Evolutionary conservation across 805 yeast genomes (phyloP), one percentile per base, ranked within the genome.

Genomic region (Schwanniomyces vanrijiae): DNA sequence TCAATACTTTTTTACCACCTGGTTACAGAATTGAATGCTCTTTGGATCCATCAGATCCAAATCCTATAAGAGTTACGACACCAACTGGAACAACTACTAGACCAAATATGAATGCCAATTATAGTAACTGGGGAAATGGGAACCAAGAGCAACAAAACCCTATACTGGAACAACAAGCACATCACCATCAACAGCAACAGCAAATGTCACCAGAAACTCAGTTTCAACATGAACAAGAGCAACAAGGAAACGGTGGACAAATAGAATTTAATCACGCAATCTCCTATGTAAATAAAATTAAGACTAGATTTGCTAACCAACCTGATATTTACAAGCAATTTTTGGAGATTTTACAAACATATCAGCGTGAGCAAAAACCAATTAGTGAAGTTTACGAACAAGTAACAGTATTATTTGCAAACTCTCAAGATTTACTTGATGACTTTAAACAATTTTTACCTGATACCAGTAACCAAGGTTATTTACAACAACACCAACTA

Each of bases 261-360:
- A 92, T 90, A 14, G 98, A 94, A 69, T 92, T 94, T 74, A 91
- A 92, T 64, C 97, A 94, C 65, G 99, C 99, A 16, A 94, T 94
- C 53, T 86, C 86, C 56, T 94, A 94, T 60, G 99, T 94, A 50
- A 94, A 94, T 73, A 90, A 91, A 69, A 94, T 94, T 62, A 95
- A 95, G 65, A 91, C 90, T 46, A 80, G 98, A 52, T 94, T 90
- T 65, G 87, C 96, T 18, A 81, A 84, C 59, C 96, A 91, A 65
- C 99, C 99, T 0, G 97, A 92, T 59, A 90, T 91, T 48, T 94
- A 94, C 74, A 94, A 94, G 69, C 90, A 85, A 57, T 94, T 94
- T 57, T 74, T 95, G 67, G 99, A 94, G 65, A 94, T 92, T 48
- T 73, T 94, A 56, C 99, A 94, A 66, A 92, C 97, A 40, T 94